Evolutionary conservation across 345 rosid genomes (phyloP), one percentile per base, ranked within the genome.

Genomic region (Turnera subulata): DNA sequence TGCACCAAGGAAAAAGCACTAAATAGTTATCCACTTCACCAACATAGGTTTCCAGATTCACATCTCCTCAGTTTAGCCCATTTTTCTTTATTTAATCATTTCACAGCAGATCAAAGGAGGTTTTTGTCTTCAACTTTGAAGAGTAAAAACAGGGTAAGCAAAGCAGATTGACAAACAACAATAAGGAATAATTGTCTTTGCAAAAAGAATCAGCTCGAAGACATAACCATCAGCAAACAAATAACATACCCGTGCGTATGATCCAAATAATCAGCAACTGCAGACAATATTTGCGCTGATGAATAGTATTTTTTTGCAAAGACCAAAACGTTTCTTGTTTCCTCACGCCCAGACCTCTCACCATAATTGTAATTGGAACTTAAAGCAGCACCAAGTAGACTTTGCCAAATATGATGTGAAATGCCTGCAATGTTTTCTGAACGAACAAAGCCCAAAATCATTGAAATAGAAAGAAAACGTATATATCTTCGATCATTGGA

Each of bases 221-320:
- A 46, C 37, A 45, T 37, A 56, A 37, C 37, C 9, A 47, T 39
- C 51, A 43, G 47, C 38, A 69, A 48, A 43, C 55, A 74, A 43
- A 46, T 53, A 74, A 65, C 87, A 59, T 78, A 92, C 97, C 85
- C 74, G 58, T 77, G 68, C 69, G 73, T 38, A 39, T 48, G 45
- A 74, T 89, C 97, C 66, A 93, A 73, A 74, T 61, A 85, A 67
- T 93, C 94, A 58, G 96, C 96, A 62, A 76, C 82, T 38, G 97
- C 78, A 50, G 68, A 67, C 66, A 89, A 77, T 43, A 86, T 88
- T 64, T 79, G 88, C 8, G 69, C 58, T 55, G 91, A 87, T 40
- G 85, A 79, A 62, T 76, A 83, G 78, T 78, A 80, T 54, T 73
- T 74, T 68, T 78, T 75, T 42, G 88, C 91, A 61, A 82, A 70